phyloP scores from a whole-genome alignment of 257 asterid genomes.

The Cordia subcordata region DNA sequence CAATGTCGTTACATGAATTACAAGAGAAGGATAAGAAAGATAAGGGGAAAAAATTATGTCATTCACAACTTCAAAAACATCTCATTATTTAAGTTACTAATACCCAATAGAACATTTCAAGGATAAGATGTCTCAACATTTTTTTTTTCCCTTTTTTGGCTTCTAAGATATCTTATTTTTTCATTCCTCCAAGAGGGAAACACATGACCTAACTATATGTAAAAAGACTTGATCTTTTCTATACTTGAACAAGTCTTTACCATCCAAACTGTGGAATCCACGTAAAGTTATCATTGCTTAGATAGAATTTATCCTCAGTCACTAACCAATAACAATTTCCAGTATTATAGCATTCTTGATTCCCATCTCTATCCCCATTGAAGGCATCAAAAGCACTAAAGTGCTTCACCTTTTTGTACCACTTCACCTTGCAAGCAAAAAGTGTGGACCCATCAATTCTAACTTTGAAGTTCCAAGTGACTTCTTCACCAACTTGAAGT shows the following conservation, averaged over 20 bases:
- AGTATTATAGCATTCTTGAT: background rate
- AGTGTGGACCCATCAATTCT: background rate
- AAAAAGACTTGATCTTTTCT: background rate
- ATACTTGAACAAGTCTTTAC: background rate
- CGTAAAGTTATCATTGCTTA: background rate
- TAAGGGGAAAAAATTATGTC: too few species aligned
- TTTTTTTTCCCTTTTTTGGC: too few species aligned
- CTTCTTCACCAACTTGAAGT: background rate
- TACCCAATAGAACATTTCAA: too few species aligned
- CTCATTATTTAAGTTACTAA: too few species aligned
- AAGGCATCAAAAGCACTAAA: constrained; percentile 3
- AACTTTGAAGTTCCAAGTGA: constrained; percentile 6
- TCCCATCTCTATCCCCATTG: background rate
- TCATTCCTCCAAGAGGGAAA: too few species aligned
- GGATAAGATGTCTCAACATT: too few species aligned
- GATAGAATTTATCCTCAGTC: constrained; percentile 8
- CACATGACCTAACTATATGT: background rate
- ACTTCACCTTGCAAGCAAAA: constrained; percentile 1
- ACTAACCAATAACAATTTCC: constrained; percentile 9
- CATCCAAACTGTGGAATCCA: background rate
- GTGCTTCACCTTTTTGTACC: background rate
- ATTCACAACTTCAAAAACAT: too few species aligned
- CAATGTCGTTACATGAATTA: too few species aligned
- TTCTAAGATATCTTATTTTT: too few species aligned
- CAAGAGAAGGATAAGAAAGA: too few species aligned